Evolutionary conservation across 2,329 filamentous ascomycete species (phyloP).

Genomic region (Trichoderma cornu-damae): DNA sequence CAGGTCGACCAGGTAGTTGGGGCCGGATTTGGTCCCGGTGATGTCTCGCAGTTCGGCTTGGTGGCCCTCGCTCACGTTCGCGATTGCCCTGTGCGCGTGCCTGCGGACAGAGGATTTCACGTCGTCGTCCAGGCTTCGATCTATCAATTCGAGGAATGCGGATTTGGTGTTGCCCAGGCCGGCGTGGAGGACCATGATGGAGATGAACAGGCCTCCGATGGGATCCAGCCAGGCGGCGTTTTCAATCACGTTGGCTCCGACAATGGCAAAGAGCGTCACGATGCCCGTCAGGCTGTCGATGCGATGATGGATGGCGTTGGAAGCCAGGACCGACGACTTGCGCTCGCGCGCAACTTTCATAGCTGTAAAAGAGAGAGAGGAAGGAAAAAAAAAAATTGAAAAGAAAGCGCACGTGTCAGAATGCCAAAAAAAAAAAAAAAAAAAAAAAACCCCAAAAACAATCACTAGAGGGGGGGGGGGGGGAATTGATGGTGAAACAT

Average conservation of each 20-base stretch:
- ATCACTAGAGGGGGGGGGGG: neutral
- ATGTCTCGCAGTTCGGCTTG: slow-evolving; percentile 70
- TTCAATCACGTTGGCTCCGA: slow-evolving; percentile 78
- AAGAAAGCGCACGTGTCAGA: neutral
- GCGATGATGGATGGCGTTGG: slow-evolving; percentile 93
- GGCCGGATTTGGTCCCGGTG: slow-evolving; percentile 88
- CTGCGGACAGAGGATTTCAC: slow-evolving; percentile 67
- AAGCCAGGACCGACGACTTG: slow-evolving; percentile 91
- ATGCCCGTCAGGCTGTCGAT: slow-evolving; percentile 94
- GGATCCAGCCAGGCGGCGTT: slow-evolving; percentile 92
- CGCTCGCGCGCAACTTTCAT: slow-evolving; percentile 94
- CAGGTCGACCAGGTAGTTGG: slow-evolving; percentile 91
- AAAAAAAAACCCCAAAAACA: no score
- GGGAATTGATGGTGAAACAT: no score
- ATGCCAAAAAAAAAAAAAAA: no score
- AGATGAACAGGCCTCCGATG: slow-evolving; percentile 87
- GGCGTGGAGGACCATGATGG: slow-evolving; percentile 85
- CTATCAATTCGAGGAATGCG: slow-evolving; percentile 83
- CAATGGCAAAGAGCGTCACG: slow-evolving; percentile 83
- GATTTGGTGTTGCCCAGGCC: slow-evolving; percentile 80
- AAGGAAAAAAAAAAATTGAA: no score
- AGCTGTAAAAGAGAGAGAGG: slow-evolving; percentile 53
- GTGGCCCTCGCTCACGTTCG: slow-evolving; percentile 47
- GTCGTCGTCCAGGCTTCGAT: slow-evolving; percentile 81
- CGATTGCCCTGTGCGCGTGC: slow-evolving; percentile 57